Base-by-base conservation (phyloP, 148 eudicot genomes). In the Spergularia bocconei region DNA sequence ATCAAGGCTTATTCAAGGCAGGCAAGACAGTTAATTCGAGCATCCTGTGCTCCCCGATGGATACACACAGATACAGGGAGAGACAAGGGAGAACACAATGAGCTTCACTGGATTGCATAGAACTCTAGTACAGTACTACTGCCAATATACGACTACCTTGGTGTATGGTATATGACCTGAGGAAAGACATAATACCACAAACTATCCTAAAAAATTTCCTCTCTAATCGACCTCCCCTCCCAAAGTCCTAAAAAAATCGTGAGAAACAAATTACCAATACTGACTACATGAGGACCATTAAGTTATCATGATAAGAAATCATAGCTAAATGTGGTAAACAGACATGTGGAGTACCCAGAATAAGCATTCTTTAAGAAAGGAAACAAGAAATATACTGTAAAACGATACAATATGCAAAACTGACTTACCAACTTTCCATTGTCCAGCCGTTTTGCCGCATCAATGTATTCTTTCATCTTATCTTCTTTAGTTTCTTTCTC, bases 361-460 rank as follows among this genome's bases (percentile, higher is more conserved):
- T 7, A 56, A 20, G 13, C 72, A 54, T 15, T 51, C 23, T 19
- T 29, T 13, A 4, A 13, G n/a, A 72, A 69, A 19, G 17, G 36
- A 55, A n/a, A 58, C 36, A 44, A n/a, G n/a, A 50, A 13, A 50
- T 47, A 13, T 67, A 50, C 36, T 55, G 6, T 13, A 51, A 15
- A 75, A 61, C 17, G 50, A 61, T 47, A 39, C 19, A 67, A 33
- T 38, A 63, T 17, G 8, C 53, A 69, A 67, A 9, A 21, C 17
- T 54, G 16, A 82, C 91, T 52, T 64, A 92, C 97, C 91, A 93
- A 78, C 72, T 75, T 87, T 58, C 87, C 85, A 59, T 69, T 86
- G 50, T 82, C 90, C 8, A 91, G 82, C 51, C 89, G 86, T 71
- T 82, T 89, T 75, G 89, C 92, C 47, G 93, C 97, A 50, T 79